A percentile compares a stretch with the other conserved stretches of the same genome.
Evolutionary conservation across 2,329 filamentous ascomycete species (phyloP).

Genomic region (Clonostachys byssicola): DNA sequence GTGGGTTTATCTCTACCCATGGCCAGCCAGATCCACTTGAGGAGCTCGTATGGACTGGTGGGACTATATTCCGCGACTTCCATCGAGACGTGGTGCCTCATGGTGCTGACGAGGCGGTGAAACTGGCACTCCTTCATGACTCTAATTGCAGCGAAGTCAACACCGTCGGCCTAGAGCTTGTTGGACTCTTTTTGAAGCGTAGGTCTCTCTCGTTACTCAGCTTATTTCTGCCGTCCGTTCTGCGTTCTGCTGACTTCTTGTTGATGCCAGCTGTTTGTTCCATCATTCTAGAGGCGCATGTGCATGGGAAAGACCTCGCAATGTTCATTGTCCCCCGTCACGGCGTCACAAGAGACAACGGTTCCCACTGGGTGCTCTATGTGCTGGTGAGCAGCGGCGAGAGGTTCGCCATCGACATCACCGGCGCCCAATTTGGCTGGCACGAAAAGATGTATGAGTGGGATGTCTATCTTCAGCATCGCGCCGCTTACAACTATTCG

Average conservation of each 20-base stretch:
- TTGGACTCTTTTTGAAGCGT: not conserved
- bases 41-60: not conserved
- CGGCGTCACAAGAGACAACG: not conserved
- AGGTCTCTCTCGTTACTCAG: not conserved
- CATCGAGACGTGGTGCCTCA: not conserved
- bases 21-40: not conserved
- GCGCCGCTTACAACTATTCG: not conserved
- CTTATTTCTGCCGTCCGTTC: not conserved
- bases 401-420: not conserved
- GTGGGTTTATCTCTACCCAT: not conserved
- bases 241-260: not conserved
- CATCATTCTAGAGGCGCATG: not conserved
- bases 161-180: not conserved
- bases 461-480: not conserved
- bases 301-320: not conserved
- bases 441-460: not conserved
- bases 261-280: not conserved
- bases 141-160: not conserved
- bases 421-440: not conserved
- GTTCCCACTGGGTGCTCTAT: not conserved
- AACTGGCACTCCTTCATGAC: not conserved
- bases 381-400: not conserved
- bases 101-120: not conserved
- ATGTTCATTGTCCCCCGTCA: not conserved
- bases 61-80: not conserved